Evolutionary conservation across 2,329 filamentous ascomycete genomes (phyloP).

Genomic region (Aspergillus sp.): DNA sequence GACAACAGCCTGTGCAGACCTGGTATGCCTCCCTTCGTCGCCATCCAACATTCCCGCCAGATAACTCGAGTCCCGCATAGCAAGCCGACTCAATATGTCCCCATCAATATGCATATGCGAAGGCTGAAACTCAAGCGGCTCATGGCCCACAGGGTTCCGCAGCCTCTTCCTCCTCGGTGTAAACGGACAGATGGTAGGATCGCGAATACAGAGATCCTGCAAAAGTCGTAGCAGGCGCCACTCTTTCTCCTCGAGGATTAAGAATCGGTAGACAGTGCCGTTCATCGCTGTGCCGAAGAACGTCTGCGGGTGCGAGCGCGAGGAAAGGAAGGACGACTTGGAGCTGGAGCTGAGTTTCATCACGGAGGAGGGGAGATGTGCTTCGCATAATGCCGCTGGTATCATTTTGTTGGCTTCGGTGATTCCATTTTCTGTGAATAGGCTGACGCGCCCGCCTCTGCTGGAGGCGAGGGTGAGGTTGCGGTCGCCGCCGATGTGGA

Average conservation of each 20-base stretch:
- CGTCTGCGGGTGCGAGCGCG: conserved; percentile 44
- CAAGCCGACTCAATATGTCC: conserved; percentile 63
- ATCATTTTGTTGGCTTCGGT: conserved; percentile 37
- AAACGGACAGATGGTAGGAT: conserved; percentile 57
- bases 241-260: conserved; percentile 63
- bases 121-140: conserved; percentile 49
- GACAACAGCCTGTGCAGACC: conserved; percentile 27
- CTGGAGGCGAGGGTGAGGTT: conserved; percentile 56
- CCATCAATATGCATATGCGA: conserved; percentile 68
- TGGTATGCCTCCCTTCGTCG: conserved; percentile 23
- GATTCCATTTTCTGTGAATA: conserved; percentile 34
- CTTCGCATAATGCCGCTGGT: conserved; percentile 35
- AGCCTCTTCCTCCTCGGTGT: conserved; percentile 37
- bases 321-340: conserved; percentile 21
- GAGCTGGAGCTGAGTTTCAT: conserved; percentile 33
- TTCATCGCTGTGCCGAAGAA: conserved; percentile 70
- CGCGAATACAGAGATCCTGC: conserved; percentile 67
- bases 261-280: conserved; percentile 72
- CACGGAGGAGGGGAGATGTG: conserved; percentile 41
- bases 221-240: conserved; percentile 74
- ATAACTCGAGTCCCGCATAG: conserved; percentile 47
- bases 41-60: conserved; percentile 37
- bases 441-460: conserved; percentile 57
- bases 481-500: conserved; percentile 45
- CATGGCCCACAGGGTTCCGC: conserved; percentile 35